Base-by-base conservation (phyloP, 1,139 yeast genomes). In the Saccharomycopsis phalli region DNA sequence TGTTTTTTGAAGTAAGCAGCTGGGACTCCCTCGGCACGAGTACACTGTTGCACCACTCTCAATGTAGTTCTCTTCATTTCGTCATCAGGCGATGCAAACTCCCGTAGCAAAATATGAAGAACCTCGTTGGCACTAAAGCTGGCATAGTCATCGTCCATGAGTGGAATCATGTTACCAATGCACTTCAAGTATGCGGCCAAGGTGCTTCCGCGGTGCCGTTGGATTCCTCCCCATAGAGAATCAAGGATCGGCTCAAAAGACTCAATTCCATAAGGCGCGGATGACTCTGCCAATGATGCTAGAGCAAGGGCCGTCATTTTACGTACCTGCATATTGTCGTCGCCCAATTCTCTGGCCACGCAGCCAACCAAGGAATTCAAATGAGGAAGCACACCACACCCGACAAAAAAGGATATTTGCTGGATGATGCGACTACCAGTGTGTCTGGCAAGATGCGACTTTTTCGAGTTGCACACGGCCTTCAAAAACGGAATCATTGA, bases 201-300 rank as follows among this genome's bases (percentile, higher is more conserved):
- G 0, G 79, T 70, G 51, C 76, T 74, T 2, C 97, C 97, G 47
- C 95, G 66, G 49, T 83, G 94, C 34, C 69, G 69, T 40, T 76
- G 69, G 23, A 86, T 70, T 2, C 95, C 96, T 16, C 65, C 62
- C 95, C 95, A 87, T 5, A 86, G 59, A 0, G 88, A 84, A 47
- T 82, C 91, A 31, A 91, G 56, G 0, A 74, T 66, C 6, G 57
- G 61, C 49, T 82, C 93, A 57, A 91, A 88, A 0, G 93, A 75
- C 52, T 86, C 96, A 43, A 84, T 81, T 37, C 98, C 98, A 59
- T 81, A 86, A 0, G 98, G 98, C 18, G 74, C 68, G 1, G 88
- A 76, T n/a, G 82, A 80, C 37, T 84, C 93, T 0, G 97, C 97
- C 28, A 91, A 58, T 4, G 80, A 74, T 0, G 93, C 66, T 1